Conservation (phyloP, 169 alveolate species). For the Plasmodium falciparum region DNA sequence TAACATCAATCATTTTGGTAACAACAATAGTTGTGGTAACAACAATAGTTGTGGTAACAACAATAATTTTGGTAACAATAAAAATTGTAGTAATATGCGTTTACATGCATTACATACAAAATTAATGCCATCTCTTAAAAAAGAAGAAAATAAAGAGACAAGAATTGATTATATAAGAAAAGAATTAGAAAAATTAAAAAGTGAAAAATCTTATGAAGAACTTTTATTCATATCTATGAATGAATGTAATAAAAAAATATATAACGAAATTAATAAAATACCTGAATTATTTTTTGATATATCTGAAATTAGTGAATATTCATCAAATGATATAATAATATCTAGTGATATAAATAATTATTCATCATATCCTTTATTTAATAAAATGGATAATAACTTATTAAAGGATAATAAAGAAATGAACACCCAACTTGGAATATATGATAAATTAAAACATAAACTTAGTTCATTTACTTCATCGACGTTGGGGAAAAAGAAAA, state of each 20-base stretch:
- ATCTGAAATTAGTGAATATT: slow-evolving; percentile 23
- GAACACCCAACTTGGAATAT: not conserved
- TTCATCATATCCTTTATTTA: not conserved
- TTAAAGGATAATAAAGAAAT: not conserved
- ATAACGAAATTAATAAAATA: slow-evolving; percentile 34
- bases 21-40: no score
- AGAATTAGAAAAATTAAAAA: slow-evolving; percentile 29
- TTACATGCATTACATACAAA: no score
- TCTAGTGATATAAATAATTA: slow-evolving; percentile 13
- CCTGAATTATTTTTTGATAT: slow-evolving; percentile 35
- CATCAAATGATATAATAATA: slow-evolving; percentile 12
- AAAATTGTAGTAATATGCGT: no score
- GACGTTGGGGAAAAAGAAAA: not conserved
- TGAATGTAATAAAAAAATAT: slow-evolving; percentile 65
- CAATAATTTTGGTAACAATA: no score
- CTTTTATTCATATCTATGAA: slow-evolving; percentile 45
- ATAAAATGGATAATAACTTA: not conserved
- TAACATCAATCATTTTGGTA: no score
- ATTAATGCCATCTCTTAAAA: not conserved
- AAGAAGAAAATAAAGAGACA: not conserved
- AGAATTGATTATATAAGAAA: slow-evolving; percentile 8
- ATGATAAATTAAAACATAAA: slow-evolving; percentile 8
- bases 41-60: no score
- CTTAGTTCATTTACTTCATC: not conserved
- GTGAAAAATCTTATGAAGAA: slow-evolving; percentile 60